Evolutionary conservation across 768 basidiomycete genomes (phyloP).

Genomic region (Omphalotus guepiniiformis): DNA sequence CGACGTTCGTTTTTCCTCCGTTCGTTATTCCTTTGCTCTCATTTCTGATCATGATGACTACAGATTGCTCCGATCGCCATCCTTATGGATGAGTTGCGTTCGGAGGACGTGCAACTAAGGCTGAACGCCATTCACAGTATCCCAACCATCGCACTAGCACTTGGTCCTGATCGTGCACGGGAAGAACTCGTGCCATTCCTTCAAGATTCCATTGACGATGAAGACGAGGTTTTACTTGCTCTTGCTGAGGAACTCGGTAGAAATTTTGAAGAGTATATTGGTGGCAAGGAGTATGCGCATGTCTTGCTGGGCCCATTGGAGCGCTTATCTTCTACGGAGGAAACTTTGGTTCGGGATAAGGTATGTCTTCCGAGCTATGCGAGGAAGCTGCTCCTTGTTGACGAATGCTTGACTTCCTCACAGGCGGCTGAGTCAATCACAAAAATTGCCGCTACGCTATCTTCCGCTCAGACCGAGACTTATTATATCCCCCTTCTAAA

Average conservation of each 20-base stretch:
- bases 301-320: slow-evolving; percentile 88
- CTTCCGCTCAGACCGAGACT: slow-evolving; percentile 78
- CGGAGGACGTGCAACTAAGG: slow-evolving; percentile 94
- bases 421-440: slow-evolving; percentile 96
- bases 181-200: slow-evolving; percentile 96
- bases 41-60: slow-evolving; percentile 12
- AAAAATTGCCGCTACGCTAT: slow-evolving; percentile 77
- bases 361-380: slow-evolving; percentile 34
- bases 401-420: no score
- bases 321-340: slow-evolving; percentile 94
- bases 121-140: slow-evolving; percentile 96
- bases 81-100: slow-evolving; percentile 96
- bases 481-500: slow-evolving; percentile 89
- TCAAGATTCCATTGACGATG: slow-evolving; percentile 98
- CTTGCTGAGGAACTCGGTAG: slow-evolving; percentile 93
- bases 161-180: slow-evolving; percentile 91
- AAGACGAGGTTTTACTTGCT: slow-evolving; percentile 95
- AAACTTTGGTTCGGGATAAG: slow-evolving; percentile 97
- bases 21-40: slow-evolving; percentile 19
- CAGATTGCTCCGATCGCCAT: slow-evolving; percentile 94
- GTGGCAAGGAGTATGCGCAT: slow-evolving; percentile 85
- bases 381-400: no score
- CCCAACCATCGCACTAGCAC: slow-evolving; percentile 94
- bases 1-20: slow-evolving; percentile 48
- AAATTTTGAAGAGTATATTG: slow-evolving; percentile 92